Evolutionary conservation across 768 basidiomycete genomes (phyloP).

Genomic region (Rhizopogon sp.): DNA sequence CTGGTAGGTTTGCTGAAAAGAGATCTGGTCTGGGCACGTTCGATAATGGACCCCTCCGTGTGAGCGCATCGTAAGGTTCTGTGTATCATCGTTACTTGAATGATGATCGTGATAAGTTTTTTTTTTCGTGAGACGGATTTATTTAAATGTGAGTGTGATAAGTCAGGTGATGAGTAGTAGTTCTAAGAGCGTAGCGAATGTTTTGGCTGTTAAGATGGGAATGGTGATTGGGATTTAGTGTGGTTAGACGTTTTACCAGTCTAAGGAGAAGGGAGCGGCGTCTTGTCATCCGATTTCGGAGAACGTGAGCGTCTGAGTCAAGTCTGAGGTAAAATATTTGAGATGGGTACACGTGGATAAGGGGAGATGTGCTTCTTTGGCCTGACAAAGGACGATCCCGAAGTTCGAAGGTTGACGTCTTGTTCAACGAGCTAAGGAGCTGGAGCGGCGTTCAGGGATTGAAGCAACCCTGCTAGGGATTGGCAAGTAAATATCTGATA

Average conservation of each 20-base stretch:
- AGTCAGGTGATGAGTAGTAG: neutral
- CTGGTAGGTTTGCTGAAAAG: neutral
- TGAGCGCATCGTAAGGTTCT: neutral
- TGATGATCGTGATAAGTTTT: neutral
- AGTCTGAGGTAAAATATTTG: neutral
- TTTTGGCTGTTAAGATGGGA: too few relatives aligned
- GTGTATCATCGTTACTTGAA: neutral
- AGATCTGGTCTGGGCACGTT: neutral
- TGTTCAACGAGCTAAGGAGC: constrained; percentile 1
- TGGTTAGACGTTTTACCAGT: constrained; percentile 26
- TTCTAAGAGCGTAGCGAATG: too few relatives aligned
- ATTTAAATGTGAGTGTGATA: neutral
- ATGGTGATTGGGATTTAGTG: constrained; percentile 24
- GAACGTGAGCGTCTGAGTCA: neutral
- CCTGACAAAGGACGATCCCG: neutral
- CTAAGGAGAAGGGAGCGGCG: constrained; percentile 10
- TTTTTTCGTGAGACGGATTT: neutral
- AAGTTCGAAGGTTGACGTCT: neutral
- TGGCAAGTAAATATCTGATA: constrained; percentile 8
- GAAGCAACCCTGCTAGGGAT: neutral
- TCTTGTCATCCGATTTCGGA: neutral
- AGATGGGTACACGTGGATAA: constrained; percentile 3
- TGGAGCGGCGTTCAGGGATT: neutral
- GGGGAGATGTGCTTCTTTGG: neutral
- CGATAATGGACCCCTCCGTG: neutral